These are phyloP conservation scores for Alternaria novae-zelandiae DNA, from an alignment of 2,329 filamentous ascomycete species.

Conservation along the genomic window DNA sequence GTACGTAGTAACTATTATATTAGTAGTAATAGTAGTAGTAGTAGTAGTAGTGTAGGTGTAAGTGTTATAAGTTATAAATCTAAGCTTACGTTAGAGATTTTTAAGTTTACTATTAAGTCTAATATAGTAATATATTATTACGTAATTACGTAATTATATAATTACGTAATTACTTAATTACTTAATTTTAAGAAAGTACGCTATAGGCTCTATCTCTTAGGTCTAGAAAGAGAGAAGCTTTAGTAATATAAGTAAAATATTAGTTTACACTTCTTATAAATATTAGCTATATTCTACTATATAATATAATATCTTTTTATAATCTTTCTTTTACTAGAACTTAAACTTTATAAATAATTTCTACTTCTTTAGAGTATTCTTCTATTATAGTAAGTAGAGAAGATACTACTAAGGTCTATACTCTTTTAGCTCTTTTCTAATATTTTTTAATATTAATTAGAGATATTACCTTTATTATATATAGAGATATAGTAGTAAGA, in stretches of 20 bases:
- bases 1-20: too few relatives aligned
- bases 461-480: not conserved
- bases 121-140: too few relatives aligned
- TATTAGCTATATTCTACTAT: slow-evolving; percentile 9
- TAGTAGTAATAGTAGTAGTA: too few relatives aligned
- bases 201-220: too few relatives aligned
- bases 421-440: not conserved
- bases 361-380: slow-evolving; percentile 8
- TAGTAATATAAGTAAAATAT: slow-evolving; percentile 9
- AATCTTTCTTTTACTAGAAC: slow-evolving; percentile 7
- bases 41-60: too few relatives aligned
- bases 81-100: too few relatives aligned
- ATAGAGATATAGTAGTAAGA: not conserved
- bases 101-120: too few relatives aligned
- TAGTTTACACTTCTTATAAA: slow-evolving; percentile 8
- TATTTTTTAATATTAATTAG: not conserved
- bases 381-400: slow-evolving; percentile 6
- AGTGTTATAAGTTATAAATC: too few relatives aligned
- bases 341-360: slow-evolving; percentile 7
- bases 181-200: not conserved
- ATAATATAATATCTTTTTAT: slow-evolving; percentile 6
- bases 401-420: slow-evolving; percentile 9
- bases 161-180: too few relatives aligned
- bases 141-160: too few relatives aligned
- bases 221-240: not conserved